Evolutionary conservation across 1,284 basidiomycete species (phyloP).

Genomic region (Wallemia mellicola): DNA sequence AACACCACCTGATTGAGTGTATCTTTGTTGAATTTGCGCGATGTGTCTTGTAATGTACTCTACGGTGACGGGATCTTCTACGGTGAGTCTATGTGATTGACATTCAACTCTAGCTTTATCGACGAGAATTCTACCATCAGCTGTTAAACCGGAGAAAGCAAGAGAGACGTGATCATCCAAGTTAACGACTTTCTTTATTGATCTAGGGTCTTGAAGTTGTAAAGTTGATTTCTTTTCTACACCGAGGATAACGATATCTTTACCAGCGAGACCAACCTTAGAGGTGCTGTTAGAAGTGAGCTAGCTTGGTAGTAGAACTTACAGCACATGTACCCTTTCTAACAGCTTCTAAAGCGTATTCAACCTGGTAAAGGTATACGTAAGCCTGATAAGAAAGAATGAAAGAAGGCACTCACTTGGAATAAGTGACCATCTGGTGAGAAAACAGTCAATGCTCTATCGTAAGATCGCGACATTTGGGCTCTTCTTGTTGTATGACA

Average conservation of each 20-base stretch:
- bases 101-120: constrained; percentile 96
- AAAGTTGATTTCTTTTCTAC: constrained; percentile 97
- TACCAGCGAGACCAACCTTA: constrained; percentile 86
- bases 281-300: too few species aligned
- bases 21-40: constrained; percentile 91
- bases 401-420: constrained; percentile 15
- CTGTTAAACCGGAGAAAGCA: constrained; percentile 94
- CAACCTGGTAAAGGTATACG: constrained; percentile 31
- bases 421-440: constrained; percentile 82
- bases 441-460: constrained; percentile 60
- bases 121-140: constrained; percentile 88
- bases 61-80: constrained; percentile 90
- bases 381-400: background rate
- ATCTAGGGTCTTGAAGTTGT: constrained; percentile 90
- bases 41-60: constrained; percentile 97
- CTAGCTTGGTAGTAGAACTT: too few species aligned
- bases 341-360: constrained; percentile 92
- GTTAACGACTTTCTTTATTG: constrained; percentile 94
- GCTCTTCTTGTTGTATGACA: background rate
- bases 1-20: constrained; percentile 97
- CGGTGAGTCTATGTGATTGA: constrained; percentile 84
- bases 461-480: constrained; percentile 8
- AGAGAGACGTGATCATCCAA: constrained; percentile 92
- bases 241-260: constrained; percentile 79
- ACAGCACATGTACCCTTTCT: constrained; percentile 88